Evolutionary conservation across 805 yeast species (phyloP).

Genomic region (Yarrowia porcina): DNA sequence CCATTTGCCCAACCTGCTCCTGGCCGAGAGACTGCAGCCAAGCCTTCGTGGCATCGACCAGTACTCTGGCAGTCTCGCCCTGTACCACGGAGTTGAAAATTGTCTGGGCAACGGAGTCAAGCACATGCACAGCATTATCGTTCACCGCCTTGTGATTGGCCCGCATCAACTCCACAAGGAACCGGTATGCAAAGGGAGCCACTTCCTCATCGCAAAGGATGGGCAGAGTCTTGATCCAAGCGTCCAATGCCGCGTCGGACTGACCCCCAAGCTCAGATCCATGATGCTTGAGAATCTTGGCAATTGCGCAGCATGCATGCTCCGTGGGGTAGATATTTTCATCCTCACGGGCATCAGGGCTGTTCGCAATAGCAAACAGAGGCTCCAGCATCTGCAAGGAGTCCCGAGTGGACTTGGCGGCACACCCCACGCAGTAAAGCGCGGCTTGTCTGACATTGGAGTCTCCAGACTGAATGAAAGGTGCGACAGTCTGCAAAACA

Average conservation of each 20-base stretch:
- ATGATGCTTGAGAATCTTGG: constrained; percentile 70
- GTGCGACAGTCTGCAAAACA: constrained; percentile 64
- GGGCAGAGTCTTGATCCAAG: constrained; percentile 83
- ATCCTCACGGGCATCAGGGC: constrained; percentile 81
- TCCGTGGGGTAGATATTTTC: constrained; percentile 87
- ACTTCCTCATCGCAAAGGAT: constrained; percentile 81
- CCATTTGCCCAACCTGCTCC: constrained; percentile 7
- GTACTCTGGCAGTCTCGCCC: constrained; percentile 68
- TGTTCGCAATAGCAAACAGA: constrained; percentile 64
- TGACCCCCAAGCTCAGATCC: constrained; percentile 54
- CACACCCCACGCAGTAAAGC: constrained; percentile 75
- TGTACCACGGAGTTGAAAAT: constrained; percentile 60
- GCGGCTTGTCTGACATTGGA: constrained; percentile 83
- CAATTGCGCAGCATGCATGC: constrained; percentile 75
- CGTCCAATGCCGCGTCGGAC: constrained; percentile 57
- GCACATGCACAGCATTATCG: constrained; percentile 54
- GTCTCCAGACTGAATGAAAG: constrained; percentile 43
- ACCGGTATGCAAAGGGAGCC: constrained; percentile 78
- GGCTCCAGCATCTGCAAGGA: constrained; percentile 68
- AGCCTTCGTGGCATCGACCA: constrained; percentile 59
- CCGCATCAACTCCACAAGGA: constrained; percentile 68
- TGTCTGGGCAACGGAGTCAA: constrained; percentile 72
- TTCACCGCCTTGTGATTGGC: constrained; percentile 58
- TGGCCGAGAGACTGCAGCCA: constrained; percentile 41
- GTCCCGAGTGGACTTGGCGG: constrained; percentile 77